phyloP scores from a whole-genome alignment of 192 early-diverging fungal species.

The Backusella parvicylindrica region DNA sequence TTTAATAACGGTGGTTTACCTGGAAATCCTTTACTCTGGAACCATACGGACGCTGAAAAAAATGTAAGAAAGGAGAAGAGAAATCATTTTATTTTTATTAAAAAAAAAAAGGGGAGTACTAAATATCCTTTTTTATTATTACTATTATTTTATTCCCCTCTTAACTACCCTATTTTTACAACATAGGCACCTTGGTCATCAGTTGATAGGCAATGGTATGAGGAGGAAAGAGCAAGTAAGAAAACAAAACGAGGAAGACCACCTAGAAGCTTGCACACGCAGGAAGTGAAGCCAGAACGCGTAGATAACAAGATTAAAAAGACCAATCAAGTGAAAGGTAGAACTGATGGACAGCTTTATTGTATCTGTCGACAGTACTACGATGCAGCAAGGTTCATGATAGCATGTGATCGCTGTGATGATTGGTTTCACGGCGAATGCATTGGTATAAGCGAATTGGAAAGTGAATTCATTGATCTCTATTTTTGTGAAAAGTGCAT shows the following conservation, averaged over 20 bases:
- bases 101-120: not conserved
- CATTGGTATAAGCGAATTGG: conserved; percentile 54
- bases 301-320: not conserved
- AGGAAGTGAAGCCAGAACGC: not conserved
- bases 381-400: conserved; percentile 63
- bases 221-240: not conserved
- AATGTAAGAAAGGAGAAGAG: not conserved
- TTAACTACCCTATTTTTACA: not conserved
- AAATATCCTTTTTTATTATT: too few relatives aligned
- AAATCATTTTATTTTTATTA: not conserved
- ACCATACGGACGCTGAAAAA: not conserved
- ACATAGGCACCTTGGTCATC: not conserved
- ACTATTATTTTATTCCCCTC: not conserved
- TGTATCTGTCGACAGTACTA: conserved; percentile 61
- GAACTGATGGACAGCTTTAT: conserved; percentile 27
- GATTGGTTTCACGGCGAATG: conserved; percentile 79
- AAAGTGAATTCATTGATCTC: conserved; percentile 55
- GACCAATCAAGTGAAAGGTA: not conserved
- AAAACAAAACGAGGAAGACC: conserved; percentile 9
- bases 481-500: conserved; percentile 63
- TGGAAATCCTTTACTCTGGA: conserved; percentile 9
- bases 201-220: not conserved
- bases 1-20: not conserved
- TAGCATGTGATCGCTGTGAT: conserved; percentile 71
- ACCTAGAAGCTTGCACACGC: not conserved